Evolutionary conservation across 176 grass and related monocot species (phyloP).

Genomic region (Melocanna baccifera): DNA sequence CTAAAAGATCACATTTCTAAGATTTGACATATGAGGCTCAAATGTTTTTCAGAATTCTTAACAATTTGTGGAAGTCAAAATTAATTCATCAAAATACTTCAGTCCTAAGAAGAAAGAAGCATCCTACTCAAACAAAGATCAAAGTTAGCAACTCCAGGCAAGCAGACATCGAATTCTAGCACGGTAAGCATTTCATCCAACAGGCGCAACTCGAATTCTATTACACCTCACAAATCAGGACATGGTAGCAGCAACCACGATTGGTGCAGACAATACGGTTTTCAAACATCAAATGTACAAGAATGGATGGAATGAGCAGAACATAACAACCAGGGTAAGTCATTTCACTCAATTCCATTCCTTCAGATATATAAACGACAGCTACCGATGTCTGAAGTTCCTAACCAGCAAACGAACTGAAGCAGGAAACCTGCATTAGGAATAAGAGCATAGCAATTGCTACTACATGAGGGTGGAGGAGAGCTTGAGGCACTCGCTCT

Average conservation of each 20-base stretch:
- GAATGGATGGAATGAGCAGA: neutral
- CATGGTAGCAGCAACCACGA: neutral
- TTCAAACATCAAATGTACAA: neutral
- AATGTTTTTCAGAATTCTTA: neutral
- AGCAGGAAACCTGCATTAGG: neutral
- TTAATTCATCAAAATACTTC: neutral
- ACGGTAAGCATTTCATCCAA: slow-evolving; percentile 4
- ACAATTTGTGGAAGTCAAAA: neutral
- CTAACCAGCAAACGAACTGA: neutral
- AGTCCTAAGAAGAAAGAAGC: neutral
- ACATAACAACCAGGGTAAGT: neutral
- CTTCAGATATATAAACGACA: slow-evolving; percentile 3
- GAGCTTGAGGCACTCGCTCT: slow-evolving; percentile 86
- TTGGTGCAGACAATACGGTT: neutral
- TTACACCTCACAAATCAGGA: neutral
- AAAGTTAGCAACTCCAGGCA: neutral
- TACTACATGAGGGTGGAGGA: slow-evolving; percentile 54
- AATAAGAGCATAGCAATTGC: neutral
- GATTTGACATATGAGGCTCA: neutral
- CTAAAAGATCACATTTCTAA: neutral
- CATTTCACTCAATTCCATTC: slow-evolving; percentile 6
- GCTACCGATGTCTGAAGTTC: slow-evolving; percentile 9
- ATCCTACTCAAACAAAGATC: neutral
- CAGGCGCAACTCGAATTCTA: neutral
- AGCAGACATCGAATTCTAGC: neutral